phyloP scores from a whole-genome alignment of 2,329 filamentous ascomycete species.

The Arthrobotrys iridis region DNA sequence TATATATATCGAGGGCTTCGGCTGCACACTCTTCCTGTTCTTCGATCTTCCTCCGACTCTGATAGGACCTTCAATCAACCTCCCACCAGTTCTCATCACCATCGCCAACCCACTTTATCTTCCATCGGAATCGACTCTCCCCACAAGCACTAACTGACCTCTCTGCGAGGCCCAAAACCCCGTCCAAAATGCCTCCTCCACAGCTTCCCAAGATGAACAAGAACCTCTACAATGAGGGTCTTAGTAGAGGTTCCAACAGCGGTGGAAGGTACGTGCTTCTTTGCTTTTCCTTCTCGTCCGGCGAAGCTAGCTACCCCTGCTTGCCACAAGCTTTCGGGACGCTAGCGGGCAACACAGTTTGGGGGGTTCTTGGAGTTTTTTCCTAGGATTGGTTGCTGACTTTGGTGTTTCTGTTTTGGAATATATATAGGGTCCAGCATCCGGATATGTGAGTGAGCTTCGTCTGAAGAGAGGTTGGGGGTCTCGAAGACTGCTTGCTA shows the following conservation, averaged over 20 bases:
- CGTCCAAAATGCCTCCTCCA: slow-evolving; percentile 33
- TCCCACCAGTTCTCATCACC: neutral
- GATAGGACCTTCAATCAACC: neutral
- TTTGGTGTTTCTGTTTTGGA: neutral
- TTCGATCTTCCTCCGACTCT: neutral
- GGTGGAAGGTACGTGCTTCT: slow-evolving; percentile 22
- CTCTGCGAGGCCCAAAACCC: neutral
- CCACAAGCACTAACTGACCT: neutral
- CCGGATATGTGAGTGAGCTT: slow-evolving; percentile 20
- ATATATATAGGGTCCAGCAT: neutral
- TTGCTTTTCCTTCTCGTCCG: neutral
- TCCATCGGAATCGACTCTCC: neutral
- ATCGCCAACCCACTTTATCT: neutral
- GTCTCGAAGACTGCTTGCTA: neutral
- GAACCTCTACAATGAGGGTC: slow-evolving; percentile 45
- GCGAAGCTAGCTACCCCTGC: neutral
- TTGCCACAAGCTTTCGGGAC: neutral
- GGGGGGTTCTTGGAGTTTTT: slow-evolving; percentile 4
- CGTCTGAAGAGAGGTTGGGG: neutral
- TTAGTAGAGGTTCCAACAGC: slow-evolving; percentile 31
- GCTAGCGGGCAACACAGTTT: neutral
- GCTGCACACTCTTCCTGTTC: neutral
- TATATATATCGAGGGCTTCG: neutral
- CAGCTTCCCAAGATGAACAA: slow-evolving; percentile 39
- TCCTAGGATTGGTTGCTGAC: neutral